Base-by-base conservation (phyloP, 2,329 filamentous ascomycete species). In the Xylariaceae sp. region DNA sequence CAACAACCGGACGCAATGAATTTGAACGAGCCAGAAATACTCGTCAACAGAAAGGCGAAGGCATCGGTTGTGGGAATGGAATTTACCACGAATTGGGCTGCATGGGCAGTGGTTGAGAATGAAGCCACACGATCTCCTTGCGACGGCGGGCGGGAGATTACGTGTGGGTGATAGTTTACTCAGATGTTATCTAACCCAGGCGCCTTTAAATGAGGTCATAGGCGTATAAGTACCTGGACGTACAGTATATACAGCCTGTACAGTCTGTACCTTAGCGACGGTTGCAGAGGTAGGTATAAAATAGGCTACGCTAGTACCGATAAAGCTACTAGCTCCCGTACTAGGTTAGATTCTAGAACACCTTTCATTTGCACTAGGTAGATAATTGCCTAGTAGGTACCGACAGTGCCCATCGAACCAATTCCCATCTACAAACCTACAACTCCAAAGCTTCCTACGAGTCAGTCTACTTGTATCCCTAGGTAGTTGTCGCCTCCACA, bases 71-170 rank as follows among this genome's bases (percentile, higher is more conserved):
- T 43, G 34, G 46, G 32, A n/a, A 34, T 46, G 40, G 53, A 50
- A 53, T 27, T 27, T 47, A 35, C 30, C 9, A 39, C 50, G 12
- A 45, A 50, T 58, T 56, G 56, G 53, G 56, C 54, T 56, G 53
- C 50, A 54, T 19, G 19, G 19, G 48, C 32, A 7, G 29, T 9
- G 26, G 43, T 45, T 51, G 53, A 42, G 47, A 56, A 26, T 53
- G 43, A 41, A 51, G n/a, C 34, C n/a, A 39, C 31, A 31, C 39
- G 39, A 40, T 19, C 39, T 19, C 39, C 12, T 40, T 40, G 26
- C 26, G 39, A n/a, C 26, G n/a, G 12, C 39, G 12, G 39, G 35
- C 8, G 3, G 35, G 35, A 37, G 8, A 37, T 11, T 37, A 37
- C 35, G 3, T 37, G 8, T 7, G 35, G 19, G 19, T 19, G 19